These are phyloP conservation scores for Ganoderma multipileum DNA, from an alignment of 1,284 basidiomycete genomes.

Conservation along the genomic window DNA sequence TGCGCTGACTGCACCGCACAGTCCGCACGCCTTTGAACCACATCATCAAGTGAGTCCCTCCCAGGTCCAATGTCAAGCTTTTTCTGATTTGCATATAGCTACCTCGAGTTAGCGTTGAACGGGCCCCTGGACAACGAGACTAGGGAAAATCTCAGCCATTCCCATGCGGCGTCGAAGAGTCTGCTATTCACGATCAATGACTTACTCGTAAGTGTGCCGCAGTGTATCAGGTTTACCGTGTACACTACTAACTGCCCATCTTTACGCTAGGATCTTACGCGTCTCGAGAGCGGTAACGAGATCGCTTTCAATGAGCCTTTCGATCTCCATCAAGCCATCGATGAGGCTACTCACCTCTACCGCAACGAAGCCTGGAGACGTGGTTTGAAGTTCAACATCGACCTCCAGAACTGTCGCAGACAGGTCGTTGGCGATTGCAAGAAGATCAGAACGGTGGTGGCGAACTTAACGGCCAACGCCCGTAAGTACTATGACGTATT, in stretches of 20 bases:
- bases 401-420: constrained; percentile 60
- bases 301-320: constrained; percentile 87
- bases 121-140: constrained; percentile 82
- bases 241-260: constrained; percentile 22
- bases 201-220: constrained; percentile 56
- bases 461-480: constrained; percentile 86
- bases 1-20: constrained; percentile 31
- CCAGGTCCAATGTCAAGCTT: not conserved
- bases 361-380: constrained; percentile 75
- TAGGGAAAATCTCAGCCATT: constrained; percentile 79
- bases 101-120: constrained; percentile 86
- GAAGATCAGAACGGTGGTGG: constrained; percentile 84
- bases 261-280: constrained; percentile 70
- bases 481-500: constrained; percentile 47
- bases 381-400: constrained; percentile 69
- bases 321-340: constrained; percentile 71
- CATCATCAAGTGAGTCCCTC: constrained; percentile 66
- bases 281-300: constrained; percentile 83
- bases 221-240: too few relatives aligned
- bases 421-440: constrained; percentile 74
- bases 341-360: constrained; percentile 73
- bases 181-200: constrained; percentile 89
- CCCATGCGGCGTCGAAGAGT: constrained; percentile 85
- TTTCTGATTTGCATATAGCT: constrained; percentile 51
- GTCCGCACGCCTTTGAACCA: constrained; percentile 80